Base-by-base conservation (phyloP, 2,329 filamentous ascomycete genomes). In the Xylaria arbuscula region DNA sequence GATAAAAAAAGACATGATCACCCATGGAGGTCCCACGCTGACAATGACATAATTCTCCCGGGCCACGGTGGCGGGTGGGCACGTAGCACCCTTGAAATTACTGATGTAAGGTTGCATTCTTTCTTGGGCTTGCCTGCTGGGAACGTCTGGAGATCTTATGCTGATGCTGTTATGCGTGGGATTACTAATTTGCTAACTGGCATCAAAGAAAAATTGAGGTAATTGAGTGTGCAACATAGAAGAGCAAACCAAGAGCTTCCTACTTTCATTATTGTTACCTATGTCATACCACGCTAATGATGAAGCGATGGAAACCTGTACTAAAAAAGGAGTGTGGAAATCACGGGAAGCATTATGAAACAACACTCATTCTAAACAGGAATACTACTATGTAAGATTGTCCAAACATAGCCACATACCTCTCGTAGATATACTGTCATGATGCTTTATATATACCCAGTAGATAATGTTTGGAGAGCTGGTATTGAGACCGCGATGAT, bases 91-190 rank as follows among this genome's bases (percentile, higher is more conserved):
- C 47, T 62, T 51, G 34, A 36, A 62, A 42, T 62, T 13, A 9
- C 19, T 32, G n/a, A 62, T 67, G 64, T 53, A 67, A 67, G 58
- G 64, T 67, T 67, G 58, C 64, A 67, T 59, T 45, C 8, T 36
- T 60, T 38, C 19, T 40, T 11, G 42, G 38, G 24, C 22, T 36
- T 45, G 22, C 45, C 10, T 22, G 15, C 8, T 40, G 10, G 48
- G 48, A 28, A 50, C 13, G 36, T 38, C 28, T 28, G n/a, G 15
- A 45, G n/a, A 45, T 9, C 40, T n/a, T 45, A n/a, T n/a, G 17
- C 7, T 17, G 13, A 7, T 55, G 51, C 34, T 19, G 51, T 55
- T 10, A n/a, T 55, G 51, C 19, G 17, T 38, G n/a, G 10, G 17
- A 55, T 17, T 45, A 6, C n/a, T 45, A 15, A 45, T 17, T 10